Conservation (phyloP, 352 stramenopile species). For the Phytophthora foliorum region DNA sequence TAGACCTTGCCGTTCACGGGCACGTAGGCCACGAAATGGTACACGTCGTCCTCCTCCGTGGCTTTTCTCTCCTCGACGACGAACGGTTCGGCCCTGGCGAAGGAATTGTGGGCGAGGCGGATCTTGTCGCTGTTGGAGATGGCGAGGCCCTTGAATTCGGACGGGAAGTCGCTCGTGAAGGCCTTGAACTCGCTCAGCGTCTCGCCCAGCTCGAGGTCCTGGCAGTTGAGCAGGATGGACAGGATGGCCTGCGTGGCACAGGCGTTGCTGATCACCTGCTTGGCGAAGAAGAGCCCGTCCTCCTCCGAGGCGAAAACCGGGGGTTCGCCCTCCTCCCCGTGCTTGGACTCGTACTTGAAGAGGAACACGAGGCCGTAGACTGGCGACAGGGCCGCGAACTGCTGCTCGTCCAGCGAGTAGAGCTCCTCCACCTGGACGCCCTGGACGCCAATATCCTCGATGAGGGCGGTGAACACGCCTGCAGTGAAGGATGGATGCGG, state of each 20-base stretch:
- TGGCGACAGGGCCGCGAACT: constrained; percentile 72
- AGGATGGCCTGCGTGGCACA: constrained; percentile 98
- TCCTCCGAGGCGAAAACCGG: constrained; percentile 43
- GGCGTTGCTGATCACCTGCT: constrained; percentile 96
- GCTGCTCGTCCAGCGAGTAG: constrained; percentile 92
- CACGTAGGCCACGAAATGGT: constrained; percentile 98
- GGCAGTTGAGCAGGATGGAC: constrained; percentile 95
- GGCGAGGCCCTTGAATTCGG: constrained; percentile 84
- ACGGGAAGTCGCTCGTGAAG: constrained; percentile 81
- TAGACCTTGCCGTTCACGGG: constrained; percentile 92
- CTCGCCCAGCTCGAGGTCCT: constrained; percentile 70
- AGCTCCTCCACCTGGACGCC: constrained; percentile 95
- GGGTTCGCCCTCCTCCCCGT: constrained; percentile 46
- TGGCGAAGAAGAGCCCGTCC: constrained; percentile 95
- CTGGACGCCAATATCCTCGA: constrained; percentile 94
- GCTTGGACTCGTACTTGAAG: constrained; percentile 93
- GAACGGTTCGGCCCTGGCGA: constrained; percentile 83
- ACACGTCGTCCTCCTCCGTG: constrained; percentile 94
- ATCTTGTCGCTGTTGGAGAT: constrained; percentile 92
- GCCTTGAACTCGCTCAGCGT: constrained; percentile 82
- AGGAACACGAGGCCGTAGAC: constrained; percentile 97
- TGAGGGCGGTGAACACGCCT: constrained; percentile 93
- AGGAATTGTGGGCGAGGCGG: constrained; percentile 86
- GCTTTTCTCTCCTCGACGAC: constrained; percentile 79
- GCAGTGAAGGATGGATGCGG: neutral